Percentiles rank a stretch among this genome's conserved stretches.
Evolutionary conservation across 2,329 filamentous ascomycete genomes (phyloP).

Genomic region (Stachybotrys echinatus): DNA sequence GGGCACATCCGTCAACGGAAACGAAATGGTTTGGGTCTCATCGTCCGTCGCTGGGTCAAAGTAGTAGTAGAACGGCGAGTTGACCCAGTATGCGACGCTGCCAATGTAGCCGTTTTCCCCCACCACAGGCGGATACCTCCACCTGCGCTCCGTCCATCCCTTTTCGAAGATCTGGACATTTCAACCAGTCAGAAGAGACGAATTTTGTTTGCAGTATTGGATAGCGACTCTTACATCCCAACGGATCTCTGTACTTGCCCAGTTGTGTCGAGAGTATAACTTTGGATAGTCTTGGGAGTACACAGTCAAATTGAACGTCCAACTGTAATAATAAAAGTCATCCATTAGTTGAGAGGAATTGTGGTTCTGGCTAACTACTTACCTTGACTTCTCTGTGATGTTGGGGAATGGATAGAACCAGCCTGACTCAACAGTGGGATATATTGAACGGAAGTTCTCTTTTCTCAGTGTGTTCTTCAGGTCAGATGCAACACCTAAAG

Average conservation of each 20-base stretch:
- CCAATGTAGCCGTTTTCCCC: not conserved
- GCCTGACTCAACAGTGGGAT: not conserved
- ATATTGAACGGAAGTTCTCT: not conserved
- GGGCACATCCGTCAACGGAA: not conserved
- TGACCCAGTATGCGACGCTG: not conserved
- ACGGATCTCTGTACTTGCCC: not conserved
- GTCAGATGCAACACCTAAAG: not conserved
- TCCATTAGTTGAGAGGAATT: not conserved
- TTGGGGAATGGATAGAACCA: not conserved
- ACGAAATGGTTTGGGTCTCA: not conserved
- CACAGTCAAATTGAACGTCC: not conserved
- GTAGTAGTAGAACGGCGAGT: not conserved
- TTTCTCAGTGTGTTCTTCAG: not conserved
- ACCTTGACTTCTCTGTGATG: not conserved
- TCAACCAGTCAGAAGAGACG: not conserved
- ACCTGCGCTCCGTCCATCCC: not conserved
- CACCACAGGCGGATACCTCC: not conserved
- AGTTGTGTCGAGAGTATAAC: not conserved
- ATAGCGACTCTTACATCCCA: not conserved
- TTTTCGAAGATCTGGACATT: not conserved
- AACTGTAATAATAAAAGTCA: not conserved
- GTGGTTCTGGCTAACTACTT: not conserved
- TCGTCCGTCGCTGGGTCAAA: not conserved
- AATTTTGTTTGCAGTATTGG: not conserved
- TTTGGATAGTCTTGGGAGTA: not conserved